Conservation (phyloP, 169 alveolate species). For the Plasmodium fragile region DNA sequence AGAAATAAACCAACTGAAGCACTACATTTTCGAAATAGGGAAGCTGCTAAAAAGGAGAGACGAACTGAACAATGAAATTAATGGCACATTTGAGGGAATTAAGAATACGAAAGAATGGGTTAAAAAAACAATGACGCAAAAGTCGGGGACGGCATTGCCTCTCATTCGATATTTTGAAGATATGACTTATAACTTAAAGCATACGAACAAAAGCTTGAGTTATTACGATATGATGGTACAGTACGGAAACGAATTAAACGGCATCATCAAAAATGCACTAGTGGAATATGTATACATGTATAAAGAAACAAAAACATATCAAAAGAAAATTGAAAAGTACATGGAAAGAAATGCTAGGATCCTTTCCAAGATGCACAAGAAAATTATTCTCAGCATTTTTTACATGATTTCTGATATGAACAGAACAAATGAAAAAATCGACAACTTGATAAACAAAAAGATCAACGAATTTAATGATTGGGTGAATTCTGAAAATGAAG, state of each 20-base stretch:
- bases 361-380: slow-evolving; percentile 70
- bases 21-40: slow-evolving; percentile 23
- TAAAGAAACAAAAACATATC: slow-evolving; percentile 27
- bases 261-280: slow-evolving; percentile 23
- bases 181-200: slow-evolving; percentile 18
- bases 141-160: slow-evolving; percentile 10
- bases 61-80: slow-evolving; percentile 32
- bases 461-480: slow-evolving; percentile 58
- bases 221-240: slow-evolving; percentile 52
- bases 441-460: slow-evolving; percentile 37
- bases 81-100: slow-evolving; percentile 13
- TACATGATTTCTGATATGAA: slow-evolving; percentile 72
- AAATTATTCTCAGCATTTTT: slow-evolving; percentile 45
- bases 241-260: slow-evolving; percentile 64
- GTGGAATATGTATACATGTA: slow-evolving; percentile 56
- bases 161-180: slow-evolving; percentile 54
- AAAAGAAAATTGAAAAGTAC: slow-evolving; percentile 42
- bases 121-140: not conserved
- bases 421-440: slow-evolving; percentile 66
- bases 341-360: slow-evolving; percentile 56
- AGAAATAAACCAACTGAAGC: slow-evolving; percentile 34
- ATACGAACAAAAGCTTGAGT: slow-evolving; percentile 26
- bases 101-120: slow-evolving; percentile 22
- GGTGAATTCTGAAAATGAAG: slow-evolving; percentile 29
- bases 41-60: slow-evolving; percentile 31